Evolutionary conservation across 805 yeast genomes (phyloP).

Genomic region (Ogataea henricii): DNA sequence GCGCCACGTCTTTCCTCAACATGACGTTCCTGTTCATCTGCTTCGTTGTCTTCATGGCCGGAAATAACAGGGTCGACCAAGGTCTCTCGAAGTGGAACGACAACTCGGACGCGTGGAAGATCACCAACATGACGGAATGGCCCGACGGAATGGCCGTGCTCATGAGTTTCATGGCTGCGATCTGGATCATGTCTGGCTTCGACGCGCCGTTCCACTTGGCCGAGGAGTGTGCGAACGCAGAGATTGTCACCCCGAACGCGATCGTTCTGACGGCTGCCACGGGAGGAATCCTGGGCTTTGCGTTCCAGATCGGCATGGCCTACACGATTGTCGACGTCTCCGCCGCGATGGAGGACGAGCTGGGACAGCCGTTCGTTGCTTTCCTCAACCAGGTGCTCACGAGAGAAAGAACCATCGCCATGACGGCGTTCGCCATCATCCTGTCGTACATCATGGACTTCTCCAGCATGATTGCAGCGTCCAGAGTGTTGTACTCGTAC

Average conservation of each 20-base stretch:
- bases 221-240: conserved; percentile 71
- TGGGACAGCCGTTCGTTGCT: conserved; percentile 63
- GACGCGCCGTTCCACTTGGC: conserved; percentile 75
- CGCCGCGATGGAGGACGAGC: conserved; percentile 46
- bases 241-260: conserved; percentile 66
- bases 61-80: conserved; percentile 41
- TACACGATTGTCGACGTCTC: conserved; percentile 57
- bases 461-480: conserved; percentile 64
- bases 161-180: conserved; percentile 60
- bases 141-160: conserved; percentile 62
- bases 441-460: conserved; percentile 53
- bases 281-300: conserved; percentile 59
- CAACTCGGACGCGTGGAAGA: conserved; percentile 53
- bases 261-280: conserved; percentile 57
- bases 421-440: conserved; percentile 46
- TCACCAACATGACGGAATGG: conserved; percentile 60
- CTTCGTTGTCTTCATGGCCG: conserved; percentile 54
- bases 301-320: conserved; percentile 60
- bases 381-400: conserved; percentile 52
- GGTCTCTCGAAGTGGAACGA: conserved; percentile 51
- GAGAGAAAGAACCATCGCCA: conserved; percentile 42
- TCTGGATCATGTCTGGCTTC: conserved; percentile 75
- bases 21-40: conserved; percentile 52
- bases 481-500: conserved; percentile 67
- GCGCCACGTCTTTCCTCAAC: conserved; percentile 51